Evolutionary conservation across 148 eudicot species (phyloP), one percentile per base, ranked within the genome.

Genomic region (Oxyria digyna): DNA sequence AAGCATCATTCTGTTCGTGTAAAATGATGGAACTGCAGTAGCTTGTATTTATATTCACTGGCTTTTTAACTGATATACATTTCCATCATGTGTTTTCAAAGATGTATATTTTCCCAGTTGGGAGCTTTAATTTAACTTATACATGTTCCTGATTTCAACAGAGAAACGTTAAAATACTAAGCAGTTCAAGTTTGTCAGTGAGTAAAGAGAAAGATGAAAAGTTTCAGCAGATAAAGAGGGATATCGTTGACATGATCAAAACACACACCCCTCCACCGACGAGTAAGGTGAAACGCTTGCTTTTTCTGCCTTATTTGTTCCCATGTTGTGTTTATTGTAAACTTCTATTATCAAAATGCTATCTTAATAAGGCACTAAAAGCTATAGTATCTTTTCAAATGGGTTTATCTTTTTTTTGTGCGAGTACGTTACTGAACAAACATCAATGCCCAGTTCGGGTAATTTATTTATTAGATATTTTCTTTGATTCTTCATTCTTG

Each of bases 171-270:
- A 88, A 85, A 71, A 70, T 78, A 72, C 85, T 88, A 96, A 85
- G 83, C 71, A 86, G 62, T 73, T 76, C 79, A 83, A 86, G 96
- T 50, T 74, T 91, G 79, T 84, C 97, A 4, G 91, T 96, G 21
- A 88, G 82, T 67, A 83, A 88, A 82, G 96, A 95, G 84, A 95
- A 85, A 81, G 89, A 88, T 81, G 91, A 79, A 71, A 85, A 82
- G 78, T 77, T 87, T 68, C 91, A 87, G 74, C 87, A 74, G 75
- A 84, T 79, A 75, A 95, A 91, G 74, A 85, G 84, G 71, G 96
- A 95, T 69, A 85, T 88, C 71, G 78, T 83, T 50, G 96, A 95
- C 71, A 82, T 88, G 93, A 81, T 91, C 75, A 81, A 72, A 74
- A 62, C 69, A 62, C 79, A 85, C 49, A 33, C 85, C 74, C 96